Conservation (phyloP, 2,329 filamentous ascomycete species). For the Chalara sp. region DNA sequence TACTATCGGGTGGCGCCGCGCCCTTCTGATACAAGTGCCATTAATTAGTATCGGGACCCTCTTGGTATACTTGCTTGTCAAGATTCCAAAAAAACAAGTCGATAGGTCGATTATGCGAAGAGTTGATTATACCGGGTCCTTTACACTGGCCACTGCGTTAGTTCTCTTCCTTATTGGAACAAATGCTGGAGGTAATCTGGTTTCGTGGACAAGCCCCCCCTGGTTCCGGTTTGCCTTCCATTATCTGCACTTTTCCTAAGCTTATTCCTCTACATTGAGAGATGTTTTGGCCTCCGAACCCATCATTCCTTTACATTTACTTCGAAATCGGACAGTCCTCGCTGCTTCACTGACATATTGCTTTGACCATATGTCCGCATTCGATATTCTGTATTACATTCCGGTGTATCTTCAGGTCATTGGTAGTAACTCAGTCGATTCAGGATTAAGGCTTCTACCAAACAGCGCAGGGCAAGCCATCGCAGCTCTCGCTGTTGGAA, state of each 20-base stretch:
- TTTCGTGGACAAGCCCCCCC: constrained; percentile 47
- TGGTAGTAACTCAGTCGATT: constrained; percentile 51
- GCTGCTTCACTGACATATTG: constrained; percentile 66
- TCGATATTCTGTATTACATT: constrained; percentile 59
- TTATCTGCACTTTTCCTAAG: constrained; percentile 34
- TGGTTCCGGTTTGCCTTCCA: constrained; percentile 36
- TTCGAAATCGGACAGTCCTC: constrained; percentile 59
- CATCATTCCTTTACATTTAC: constrained; percentile 51
- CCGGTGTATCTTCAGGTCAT: constrained; percentile 70
- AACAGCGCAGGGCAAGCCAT: constrained; percentile 52
- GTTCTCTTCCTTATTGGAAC: constrained; percentile 64
- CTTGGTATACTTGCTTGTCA: constrained; percentile 51
- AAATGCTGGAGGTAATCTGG: constrained; percentile 51
- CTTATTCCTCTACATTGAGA: constrained; percentile 49
- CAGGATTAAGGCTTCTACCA: constrained; percentile 61
- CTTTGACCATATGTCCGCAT: constrained; percentile 54
- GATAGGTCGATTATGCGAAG: constrained; percentile 36
- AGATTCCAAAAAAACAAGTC: constrained; percentile 40
- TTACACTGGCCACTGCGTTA: constrained; percentile 57
- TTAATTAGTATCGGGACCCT: constrained; percentile 57
- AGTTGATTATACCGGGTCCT: constrained; percentile 66
- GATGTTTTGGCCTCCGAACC: constrained; percentile 39
- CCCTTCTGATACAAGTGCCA: constrained; percentile 64
- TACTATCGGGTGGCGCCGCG: constrained; percentile 66
- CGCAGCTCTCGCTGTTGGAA: constrained; percentile 53